A percentile compares a stretch with the other conserved stretches of the same genome.
Evolutionary conservation across 2,329 filamentous ascomycete genomes (phyloP).

Genomic region (Alternaria panax): DNA sequence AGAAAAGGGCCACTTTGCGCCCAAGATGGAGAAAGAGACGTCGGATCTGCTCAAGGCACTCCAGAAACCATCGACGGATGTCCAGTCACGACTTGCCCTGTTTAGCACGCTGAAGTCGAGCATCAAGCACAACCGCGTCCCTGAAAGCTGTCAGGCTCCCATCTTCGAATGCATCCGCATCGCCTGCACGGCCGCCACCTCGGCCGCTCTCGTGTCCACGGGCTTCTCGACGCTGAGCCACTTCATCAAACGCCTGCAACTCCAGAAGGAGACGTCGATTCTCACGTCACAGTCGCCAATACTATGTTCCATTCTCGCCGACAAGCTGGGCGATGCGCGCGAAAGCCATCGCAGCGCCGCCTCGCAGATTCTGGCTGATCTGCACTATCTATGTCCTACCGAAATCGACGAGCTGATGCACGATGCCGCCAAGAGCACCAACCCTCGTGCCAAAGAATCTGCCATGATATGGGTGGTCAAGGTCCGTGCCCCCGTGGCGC

Average conservation of each 20-base stretch:
- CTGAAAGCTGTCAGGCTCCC: slow-evolving; percentile 72
- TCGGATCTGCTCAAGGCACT: slow-evolving; percentile 60
- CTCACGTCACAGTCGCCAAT: slow-evolving; percentile 72
- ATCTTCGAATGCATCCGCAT: slow-evolving; percentile 84
- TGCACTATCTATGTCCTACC: slow-evolving; percentile 72
- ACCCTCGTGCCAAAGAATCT: slow-evolving; percentile 82
- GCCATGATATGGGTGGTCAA: slow-evolving; percentile 85
- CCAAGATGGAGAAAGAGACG: slow-evolving; percentile 63
- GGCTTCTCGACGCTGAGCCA: slow-evolving; percentile 90
- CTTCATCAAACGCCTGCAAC: slow-evolving; percentile 81
- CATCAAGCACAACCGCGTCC: slow-evolving; percentile 93
- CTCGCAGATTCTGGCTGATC: slow-evolving; percentile 75
- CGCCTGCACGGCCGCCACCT: slow-evolving; percentile 78
- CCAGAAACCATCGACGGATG: slow-evolving; percentile 68
- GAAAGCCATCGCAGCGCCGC: slow-evolving; percentile 82
- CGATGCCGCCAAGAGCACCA: slow-evolving; percentile 78
- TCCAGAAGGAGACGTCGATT: slow-evolving; percentile 80
- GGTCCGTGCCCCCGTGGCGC: slow-evolving; percentile 53
- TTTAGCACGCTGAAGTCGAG: slow-evolving; percentile 81
- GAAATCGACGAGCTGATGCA: slow-evolving; percentile 85
- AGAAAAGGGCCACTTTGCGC: slow-evolving; percentile 42
- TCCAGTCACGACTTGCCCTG: slow-evolving; percentile 53
- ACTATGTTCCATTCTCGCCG: slow-evolving; percentile 77
- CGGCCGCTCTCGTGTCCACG: slow-evolving; percentile 74
- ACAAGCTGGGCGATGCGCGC: slow-evolving; percentile 86